These are phyloP conservation scores for Auriculariales sp. DNA, from an alignment of 768 basidiomycete species.

Conservation along the genomic window DNA sequence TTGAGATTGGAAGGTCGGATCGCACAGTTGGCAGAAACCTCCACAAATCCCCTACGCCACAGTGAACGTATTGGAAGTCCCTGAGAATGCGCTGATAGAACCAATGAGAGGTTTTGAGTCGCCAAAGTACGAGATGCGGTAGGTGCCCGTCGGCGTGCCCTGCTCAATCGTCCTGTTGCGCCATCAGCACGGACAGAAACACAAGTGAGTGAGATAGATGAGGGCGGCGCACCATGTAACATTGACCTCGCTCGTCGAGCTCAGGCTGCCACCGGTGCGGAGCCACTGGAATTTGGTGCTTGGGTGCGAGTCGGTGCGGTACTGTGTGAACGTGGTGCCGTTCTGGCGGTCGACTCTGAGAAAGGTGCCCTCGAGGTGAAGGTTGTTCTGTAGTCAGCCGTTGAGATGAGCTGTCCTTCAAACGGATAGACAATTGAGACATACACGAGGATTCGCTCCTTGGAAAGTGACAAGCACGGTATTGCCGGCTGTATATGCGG, in stretches of 20 bases:
- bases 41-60: no score
- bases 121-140: constrained; percentile 57
- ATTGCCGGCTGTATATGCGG: constrained; percentile 39
- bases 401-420: neutral
- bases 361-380: constrained; percentile 60
- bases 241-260: neutral
- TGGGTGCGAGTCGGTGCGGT: constrained; percentile 66
- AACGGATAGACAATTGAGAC: constrained; percentile 10
- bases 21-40: no score
- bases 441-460: constrained; percentile 64
- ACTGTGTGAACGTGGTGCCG: constrained; percentile 34
- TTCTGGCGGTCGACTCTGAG: constrained; percentile 44
- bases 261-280: constrained; percentile 34
- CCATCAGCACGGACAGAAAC: constrained; percentile 34
- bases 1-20: no score
- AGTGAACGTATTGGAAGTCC: constrained; percentile 49
- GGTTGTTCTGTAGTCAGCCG: constrained; percentile 42
- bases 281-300: constrained; percentile 57
- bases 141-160: constrained; percentile 43
- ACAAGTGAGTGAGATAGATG: neutral
- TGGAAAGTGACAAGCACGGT: constrained; percentile 51
- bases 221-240: neutral
- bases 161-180: constrained; percentile 44
- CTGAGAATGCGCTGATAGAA: constrained; percentile 45
- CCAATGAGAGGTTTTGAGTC: constrained; percentile 62